These are phyloP conservation scores for Fusarium veterinarium DNA, from an alignment of 2,329 filamentous ascomycete species.

Conservation along the genomic window DNA sequence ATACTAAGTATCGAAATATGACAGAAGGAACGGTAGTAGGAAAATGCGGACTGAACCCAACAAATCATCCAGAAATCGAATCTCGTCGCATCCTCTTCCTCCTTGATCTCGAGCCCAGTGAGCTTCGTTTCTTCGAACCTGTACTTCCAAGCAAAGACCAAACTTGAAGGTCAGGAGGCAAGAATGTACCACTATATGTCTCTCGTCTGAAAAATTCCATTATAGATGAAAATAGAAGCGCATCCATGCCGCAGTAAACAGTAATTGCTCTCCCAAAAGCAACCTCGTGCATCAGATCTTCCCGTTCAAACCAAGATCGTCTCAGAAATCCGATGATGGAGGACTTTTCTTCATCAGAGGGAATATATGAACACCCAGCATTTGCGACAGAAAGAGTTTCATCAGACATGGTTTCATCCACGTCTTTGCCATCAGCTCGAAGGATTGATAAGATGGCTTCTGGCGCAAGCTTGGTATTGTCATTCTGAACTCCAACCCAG, in stretches of 20 bases:
- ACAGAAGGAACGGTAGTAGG: accelerated
- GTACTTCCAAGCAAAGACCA: not conserved
- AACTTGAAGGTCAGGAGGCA: not conserved
- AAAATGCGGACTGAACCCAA: accelerated
- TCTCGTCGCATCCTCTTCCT: not conserved
- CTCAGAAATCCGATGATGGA: not conserved
- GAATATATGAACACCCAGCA: accelerated
- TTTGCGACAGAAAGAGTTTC: not conserved
- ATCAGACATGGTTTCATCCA: not conserved
- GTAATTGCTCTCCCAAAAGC: not conserved
- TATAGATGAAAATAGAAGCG: not conserved
- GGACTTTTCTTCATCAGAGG: accelerated
- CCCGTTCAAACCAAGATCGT: slow-evolving; percentile 7
- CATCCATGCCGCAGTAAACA: not conserved
- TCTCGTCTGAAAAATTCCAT: not conserved
- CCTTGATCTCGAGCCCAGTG: not conserved
- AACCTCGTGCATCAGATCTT: not conserved
- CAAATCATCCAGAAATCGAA: not conserved
- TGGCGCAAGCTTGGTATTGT: not conserved
- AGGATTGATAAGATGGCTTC: not conserved
- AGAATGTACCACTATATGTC: accelerated
- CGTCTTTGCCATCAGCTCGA: too few species aligned
- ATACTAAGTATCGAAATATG: accelerated
- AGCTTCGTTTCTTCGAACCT: not conserved
- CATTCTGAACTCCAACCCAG: not conserved